Percentiles rank a stretch among this genome's conserved stretches.
phyloP scores from a whole-genome alignment of 345 rosid species.

The Trapa incisa region DNA sequence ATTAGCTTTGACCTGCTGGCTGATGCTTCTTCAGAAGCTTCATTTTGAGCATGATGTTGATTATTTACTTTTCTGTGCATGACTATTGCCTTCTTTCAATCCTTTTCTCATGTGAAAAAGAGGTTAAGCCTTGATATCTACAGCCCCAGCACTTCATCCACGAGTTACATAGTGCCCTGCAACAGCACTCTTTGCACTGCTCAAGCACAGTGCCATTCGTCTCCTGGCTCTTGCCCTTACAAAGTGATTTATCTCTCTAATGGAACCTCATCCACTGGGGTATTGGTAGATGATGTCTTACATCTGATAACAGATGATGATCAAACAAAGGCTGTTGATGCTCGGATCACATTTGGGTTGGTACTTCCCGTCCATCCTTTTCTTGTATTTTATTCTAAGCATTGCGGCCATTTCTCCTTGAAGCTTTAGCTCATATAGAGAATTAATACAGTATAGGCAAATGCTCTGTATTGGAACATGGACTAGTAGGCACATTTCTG shows the following conservation, averaged over 20 bases:
- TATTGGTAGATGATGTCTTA: constrained; percentile 53
- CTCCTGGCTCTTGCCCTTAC: constrained; percentile 48
- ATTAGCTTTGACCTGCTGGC: too few species aligned
- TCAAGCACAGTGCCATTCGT: constrained; percentile 35
- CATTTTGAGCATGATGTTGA: too few species aligned
- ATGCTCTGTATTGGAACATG: too few species aligned
- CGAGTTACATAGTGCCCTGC: constrained; percentile 51
- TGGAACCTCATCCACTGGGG: constrained; percentile 58
- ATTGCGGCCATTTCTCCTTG: neutral
- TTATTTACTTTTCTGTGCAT: neutral
- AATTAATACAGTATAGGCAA: too few species aligned
- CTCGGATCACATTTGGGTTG: constrained; percentile 59
- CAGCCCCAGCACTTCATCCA: constrained; percentile 57
- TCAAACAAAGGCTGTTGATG: constrained; percentile 25
- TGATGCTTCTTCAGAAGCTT: too few species aligned
- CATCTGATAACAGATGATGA: constrained; percentile 39
- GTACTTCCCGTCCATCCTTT: constrained; percentile 7
- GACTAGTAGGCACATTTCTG: too few species aligned
- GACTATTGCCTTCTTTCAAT: neutral
- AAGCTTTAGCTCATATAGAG: neutral
- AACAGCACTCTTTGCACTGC: constrained; percentile 37
- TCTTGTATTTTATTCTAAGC: neutral
- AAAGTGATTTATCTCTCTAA: constrained; percentile 54
- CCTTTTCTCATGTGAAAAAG: constrained; percentile 21
- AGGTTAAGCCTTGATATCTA: constrained; percentile 42